Base-by-base conservation (phyloP, 2,329 filamentous ascomycete genomes). In the Ophiocordyceps polyrhachis-furcata region DNA sequence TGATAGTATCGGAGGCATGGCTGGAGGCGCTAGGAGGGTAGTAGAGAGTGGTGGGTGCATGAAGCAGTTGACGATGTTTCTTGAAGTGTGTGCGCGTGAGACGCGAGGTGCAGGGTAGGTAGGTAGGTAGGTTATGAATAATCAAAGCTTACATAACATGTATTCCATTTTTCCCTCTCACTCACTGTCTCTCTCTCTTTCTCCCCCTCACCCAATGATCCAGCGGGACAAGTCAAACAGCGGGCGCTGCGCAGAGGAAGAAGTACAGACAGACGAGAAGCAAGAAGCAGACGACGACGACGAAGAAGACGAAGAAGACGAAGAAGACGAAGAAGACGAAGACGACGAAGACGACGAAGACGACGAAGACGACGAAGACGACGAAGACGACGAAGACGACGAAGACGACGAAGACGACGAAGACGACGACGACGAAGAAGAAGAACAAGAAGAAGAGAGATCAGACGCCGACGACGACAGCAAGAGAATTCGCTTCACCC, bases 401-500 rank as follows among this genome's bases (percentile, higher is more conserved):
- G 21, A 23, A 3, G 21, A 23, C 13, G 31, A 32, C 13, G 13
- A 13, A 32, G 8, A 1, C 12, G 15, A 15, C 7, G 5, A 14
- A 32, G 25, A n/a, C n/a, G n/a, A 25, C 4, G 25, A 11, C 4
- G 25, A 28, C 25, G 5, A 28, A 28, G 25, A 25, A 4, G 25
- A 28, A 28, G 9, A 2, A 28, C 4, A 32, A 31, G 29, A 7
- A 3, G 29, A 11, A 11, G 12, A 31, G 9, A 14, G 29, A 31
- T 13, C 5, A 12, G 29, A 14, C 9, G 11, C n/a, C n/a, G n/a
- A n/a, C n/a, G n/a, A 31, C 5, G 31, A n/a, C 48, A 54, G 55
- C 55, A 60, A 59, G 57, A 57, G 44, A 55, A 58, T 54, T 55
- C 50, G 53, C 41, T 46, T 38, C 17, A 28, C 25, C 9, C 25